A percentile compares a stretch with the other conserved stretches of the same genome.
Conservation (phyloP, 106 monocot genomes). For the Dendrobium officinale region DNA sequence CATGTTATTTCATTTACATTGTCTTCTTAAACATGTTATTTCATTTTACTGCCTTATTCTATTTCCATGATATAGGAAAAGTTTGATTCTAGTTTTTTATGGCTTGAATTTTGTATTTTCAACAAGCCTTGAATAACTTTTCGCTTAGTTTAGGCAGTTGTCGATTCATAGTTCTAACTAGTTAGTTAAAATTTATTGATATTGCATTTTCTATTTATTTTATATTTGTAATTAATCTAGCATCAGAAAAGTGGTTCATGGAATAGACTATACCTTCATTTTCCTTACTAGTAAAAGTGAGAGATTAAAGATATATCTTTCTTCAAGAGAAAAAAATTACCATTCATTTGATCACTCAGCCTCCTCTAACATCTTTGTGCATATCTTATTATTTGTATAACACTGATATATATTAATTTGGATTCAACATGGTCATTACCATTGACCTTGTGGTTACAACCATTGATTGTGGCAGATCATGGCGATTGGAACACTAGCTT, state of each 20-base stretch:
- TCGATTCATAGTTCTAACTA: background rate
- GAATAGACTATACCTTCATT: no score
- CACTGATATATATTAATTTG: background rate
- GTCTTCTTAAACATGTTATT: background rate
- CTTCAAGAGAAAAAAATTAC: no score
- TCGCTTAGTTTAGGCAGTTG: background rate
- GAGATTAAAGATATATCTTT: no score
- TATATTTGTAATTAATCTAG: background rate
- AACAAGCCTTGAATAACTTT: background rate
- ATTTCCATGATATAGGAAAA: background rate
- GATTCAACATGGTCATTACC: background rate
- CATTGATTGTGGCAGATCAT: slow-evolving; percentile 53
- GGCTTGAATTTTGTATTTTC: background rate
- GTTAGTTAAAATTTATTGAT: background rate
- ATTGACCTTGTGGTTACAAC: slow-evolving; percentile 1
- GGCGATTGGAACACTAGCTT: slow-evolving; percentile 94
- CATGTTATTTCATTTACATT: background rate
- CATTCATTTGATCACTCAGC: background rate
- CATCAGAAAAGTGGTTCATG: background rate
- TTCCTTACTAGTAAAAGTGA: no score
- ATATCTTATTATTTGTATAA: background rate
- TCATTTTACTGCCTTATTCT: background rate
- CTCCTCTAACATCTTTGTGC: background rate
- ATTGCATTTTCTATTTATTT: background rate
- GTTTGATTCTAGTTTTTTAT: background rate